Conservation (phyloP, 1,284 basidiomycete genomes). For the Schizopora paradoxa region DNA sequence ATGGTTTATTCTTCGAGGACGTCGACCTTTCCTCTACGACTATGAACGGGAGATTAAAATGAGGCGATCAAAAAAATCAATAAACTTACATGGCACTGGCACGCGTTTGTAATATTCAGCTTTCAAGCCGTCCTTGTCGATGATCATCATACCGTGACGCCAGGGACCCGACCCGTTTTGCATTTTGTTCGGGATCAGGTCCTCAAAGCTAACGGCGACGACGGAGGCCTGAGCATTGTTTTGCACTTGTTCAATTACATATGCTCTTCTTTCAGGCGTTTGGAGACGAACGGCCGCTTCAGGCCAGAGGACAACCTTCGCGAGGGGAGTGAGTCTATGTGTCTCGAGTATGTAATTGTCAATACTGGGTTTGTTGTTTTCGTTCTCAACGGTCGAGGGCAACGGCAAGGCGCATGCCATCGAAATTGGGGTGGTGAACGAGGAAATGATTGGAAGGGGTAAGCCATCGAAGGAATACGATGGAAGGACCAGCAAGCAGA, state of each 20-base stretch:
- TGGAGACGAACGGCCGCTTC: conserved; percentile 68
- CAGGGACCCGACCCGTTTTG: conserved; percentile 36
- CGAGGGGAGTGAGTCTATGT: conserved; percentile 34
- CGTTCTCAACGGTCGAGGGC: conserved; percentile 26
- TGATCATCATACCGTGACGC: conserved; percentile 59
- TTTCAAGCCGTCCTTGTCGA: conserved; percentile 40
- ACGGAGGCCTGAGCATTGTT: conserved; percentile 31
- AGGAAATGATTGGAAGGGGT: conserved; percentile 39
- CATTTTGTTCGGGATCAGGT: conserved; percentile 35
- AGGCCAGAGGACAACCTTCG: conserved; percentile 71
- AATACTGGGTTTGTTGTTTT: conserved; percentile 40
- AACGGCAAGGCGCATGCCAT: conserved; percentile 66
- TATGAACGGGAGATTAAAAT: conserved; percentile 22
- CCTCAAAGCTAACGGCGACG: conserved; percentile 67
- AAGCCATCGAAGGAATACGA: conserved; percentile 41
- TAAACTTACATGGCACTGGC: conserved; percentile 64
- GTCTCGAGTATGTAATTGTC: conserved; percentile 58
- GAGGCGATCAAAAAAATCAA: conserved; percentile 1
- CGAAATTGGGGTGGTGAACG: conserved; percentile 45
- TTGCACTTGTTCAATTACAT: conserved; percentile 42
- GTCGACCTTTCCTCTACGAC: conserved; percentile 70
- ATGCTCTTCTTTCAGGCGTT: conserved; percentile 41
- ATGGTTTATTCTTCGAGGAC: conserved; percentile 44
- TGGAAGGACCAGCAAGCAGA: conserved; percentile 49
- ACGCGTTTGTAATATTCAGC: conserved; percentile 67